Percentiles rank a stretch among this genome's conserved stretches.
Evolutionary conservation across 306 rosid species (phyloP).

Genomic region (Vigna reflexopilosa): DNA sequence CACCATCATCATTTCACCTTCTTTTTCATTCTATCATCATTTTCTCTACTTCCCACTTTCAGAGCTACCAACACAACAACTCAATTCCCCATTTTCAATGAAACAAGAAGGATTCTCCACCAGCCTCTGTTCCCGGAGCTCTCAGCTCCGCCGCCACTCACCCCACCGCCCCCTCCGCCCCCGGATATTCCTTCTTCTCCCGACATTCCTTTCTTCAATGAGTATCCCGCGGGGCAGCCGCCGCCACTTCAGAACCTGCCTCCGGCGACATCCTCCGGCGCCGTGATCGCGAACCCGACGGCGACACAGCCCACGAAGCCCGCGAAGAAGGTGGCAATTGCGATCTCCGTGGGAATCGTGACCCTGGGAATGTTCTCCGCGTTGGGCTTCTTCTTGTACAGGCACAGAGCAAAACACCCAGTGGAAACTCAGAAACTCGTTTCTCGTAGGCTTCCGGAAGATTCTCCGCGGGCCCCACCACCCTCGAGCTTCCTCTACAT

Average conservation of each 20-base stretch:
- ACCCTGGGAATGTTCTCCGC: slow-evolving; percentile 84
- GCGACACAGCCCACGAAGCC: slow-evolving; percentile 69
- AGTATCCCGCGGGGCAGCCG: slow-evolving; percentile 58
- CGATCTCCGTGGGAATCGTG: slow-evolving; percentile 70
- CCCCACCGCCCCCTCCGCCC: slow-evolving; percentile 45
- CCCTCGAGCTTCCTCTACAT: slow-evolving; percentile 74
- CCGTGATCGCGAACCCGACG: slow-evolving; percentile 57
- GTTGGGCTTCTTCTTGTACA: slow-evolving; percentile 75
- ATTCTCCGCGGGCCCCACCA: slow-evolving; percentile 57
- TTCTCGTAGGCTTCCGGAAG: slow-evolving; percentile 50
- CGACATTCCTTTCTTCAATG: slow-evolving; percentile 77
- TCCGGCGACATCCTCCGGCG: slow-evolving; percentile 43
- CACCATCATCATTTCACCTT: slow-evolving; percentile 38
- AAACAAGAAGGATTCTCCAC: slow-evolving; percentile 72
- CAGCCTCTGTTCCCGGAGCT: slow-evolving; percentile 73
- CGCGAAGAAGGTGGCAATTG: slow-evolving; percentile 72
- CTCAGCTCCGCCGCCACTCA: slow-evolving; percentile 66
- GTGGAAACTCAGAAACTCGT: slow-evolving; percentile 62
- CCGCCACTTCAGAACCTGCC: slow-evolving; percentile 59
- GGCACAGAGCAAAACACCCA: slow-evolving; percentile 65
- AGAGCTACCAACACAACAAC: slow-evolving; percentile 18
- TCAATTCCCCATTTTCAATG: neutral
- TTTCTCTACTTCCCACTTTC: slow-evolving; percentile 27
- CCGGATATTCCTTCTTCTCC: slow-evolving; percentile 49
- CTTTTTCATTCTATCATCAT: slow-evolving; percentile 42